Evolutionary conservation across 2,329 filamentous ascomycete species (phyloP).

Genomic region (Ciborinia camelliae): DNA sequence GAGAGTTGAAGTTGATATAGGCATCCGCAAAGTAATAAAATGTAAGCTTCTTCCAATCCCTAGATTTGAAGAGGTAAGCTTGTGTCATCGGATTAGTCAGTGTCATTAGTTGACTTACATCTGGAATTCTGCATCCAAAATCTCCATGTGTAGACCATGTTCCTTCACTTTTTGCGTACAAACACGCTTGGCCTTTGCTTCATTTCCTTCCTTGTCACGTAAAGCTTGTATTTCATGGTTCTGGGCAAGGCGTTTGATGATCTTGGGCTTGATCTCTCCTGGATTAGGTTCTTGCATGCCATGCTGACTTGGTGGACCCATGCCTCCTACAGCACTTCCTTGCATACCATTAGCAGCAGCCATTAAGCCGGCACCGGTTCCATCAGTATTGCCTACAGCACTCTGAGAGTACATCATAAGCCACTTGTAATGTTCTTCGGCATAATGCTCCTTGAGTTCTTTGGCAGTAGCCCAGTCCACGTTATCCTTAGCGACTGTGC

Average conservation of each 20-base stretch:
- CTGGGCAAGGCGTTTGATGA: slow-evolving; percentile 93
- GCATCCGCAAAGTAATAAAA: slow-evolving; percentile 98
- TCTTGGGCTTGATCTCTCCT: slow-evolving; percentile 85
- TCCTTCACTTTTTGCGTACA: slow-evolving; percentile 97
- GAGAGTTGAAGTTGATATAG: slow-evolving; percentile 98
- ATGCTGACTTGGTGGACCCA: slow-evolving; percentile 72
- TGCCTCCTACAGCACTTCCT: slow-evolving; percentile 70
- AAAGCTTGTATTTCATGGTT: slow-evolving; percentile 85
- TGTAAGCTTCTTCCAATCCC: slow-evolving; percentile 98
- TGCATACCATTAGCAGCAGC: slow-evolving; percentile 61
- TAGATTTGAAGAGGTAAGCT: slow-evolving; percentile 39
- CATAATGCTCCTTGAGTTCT: slow-evolving; percentile 84
- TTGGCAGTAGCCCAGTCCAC: slow-evolving; percentile 86
- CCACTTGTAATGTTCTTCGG: slow-evolving; percentile 96
- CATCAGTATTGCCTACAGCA: slow-evolving; percentile 60
- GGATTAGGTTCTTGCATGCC: slow-evolving; percentile 67
- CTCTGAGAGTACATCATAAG: slow-evolving; percentile 97
- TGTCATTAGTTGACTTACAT: slow-evolving; percentile 61
- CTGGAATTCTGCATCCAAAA: slow-evolving; percentile 96
- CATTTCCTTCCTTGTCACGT: slow-evolving; percentile 93
- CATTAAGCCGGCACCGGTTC: slow-evolving; percentile 59
- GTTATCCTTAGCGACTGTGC: slow-evolving; percentile 85
- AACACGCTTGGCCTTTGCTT: slow-evolving; percentile 94
- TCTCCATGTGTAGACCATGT: slow-evolving; percentile 95
- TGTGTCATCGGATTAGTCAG: neutral